Conservation (phyloP, 1,284 basidiomycete species). For the Sphaerobolus stellatus region DNA sequence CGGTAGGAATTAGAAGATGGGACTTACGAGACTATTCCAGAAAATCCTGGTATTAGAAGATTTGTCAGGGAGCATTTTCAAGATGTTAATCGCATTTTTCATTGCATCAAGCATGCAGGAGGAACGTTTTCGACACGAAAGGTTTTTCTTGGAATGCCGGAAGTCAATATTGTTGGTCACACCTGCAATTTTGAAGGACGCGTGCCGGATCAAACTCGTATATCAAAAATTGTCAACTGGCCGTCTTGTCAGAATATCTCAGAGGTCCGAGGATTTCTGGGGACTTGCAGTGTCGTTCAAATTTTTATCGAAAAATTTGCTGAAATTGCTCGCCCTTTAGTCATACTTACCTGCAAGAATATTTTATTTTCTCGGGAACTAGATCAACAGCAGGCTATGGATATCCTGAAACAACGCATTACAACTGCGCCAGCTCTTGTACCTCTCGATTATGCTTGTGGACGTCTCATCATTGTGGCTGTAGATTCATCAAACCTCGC, state of each 20-base stretch:
- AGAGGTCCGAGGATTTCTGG: conserved; percentile 31
- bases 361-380: conserved; percentile 27
- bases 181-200: neutral
- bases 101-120: conserved; percentile 25
- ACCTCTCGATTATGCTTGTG: conserved; percentile 15
- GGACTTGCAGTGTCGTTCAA: conserved; percentile 28
- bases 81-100: conserved; percentile 31
- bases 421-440: conserved; percentile 21
- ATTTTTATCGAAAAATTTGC: conserved; percentile 33
- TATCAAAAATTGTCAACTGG: conserved; percentile 31
- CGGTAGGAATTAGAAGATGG: conserved; percentile 16
- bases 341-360: conserved; percentile 24
- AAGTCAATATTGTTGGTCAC: neutral
- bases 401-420: conserved; percentile 28
- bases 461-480: conserved; percentile 25
- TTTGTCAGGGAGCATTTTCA: conserved; percentile 35
- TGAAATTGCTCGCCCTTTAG: conserved; percentile 23
- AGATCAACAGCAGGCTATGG: conserved; percentile 23
- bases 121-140: conserved; percentile 28
- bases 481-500: conserved; percentile 37
- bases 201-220: conserved; percentile 16
- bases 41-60: conserved; percentile 31
- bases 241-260: conserved; percentile 18
- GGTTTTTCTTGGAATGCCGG: neutral
- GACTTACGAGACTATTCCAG: neutral